Evolutionary conservation across 345 rosid genomes (phyloP).

Genomic region (Psidium guajava): DNA sequence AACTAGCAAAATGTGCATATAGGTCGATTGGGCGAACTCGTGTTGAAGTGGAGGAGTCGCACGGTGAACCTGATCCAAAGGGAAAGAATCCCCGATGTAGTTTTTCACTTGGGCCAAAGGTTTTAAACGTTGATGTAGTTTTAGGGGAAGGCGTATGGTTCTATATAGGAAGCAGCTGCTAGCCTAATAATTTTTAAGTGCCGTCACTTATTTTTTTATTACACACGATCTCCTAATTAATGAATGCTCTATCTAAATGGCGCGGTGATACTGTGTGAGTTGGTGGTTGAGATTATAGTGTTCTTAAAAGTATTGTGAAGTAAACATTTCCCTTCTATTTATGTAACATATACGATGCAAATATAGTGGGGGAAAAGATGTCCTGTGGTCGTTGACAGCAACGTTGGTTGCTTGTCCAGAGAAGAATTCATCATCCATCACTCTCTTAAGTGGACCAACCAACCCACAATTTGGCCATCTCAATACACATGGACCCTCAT

Average conservation of each 20-base stretch:
- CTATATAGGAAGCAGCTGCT: not conserved
- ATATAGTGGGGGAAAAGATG: not conserved
- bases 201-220: too few relatives aligned
- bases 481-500: not conserved
- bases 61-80: not conserved
- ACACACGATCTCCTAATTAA: too few relatives aligned
- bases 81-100: not conserved
- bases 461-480: not conserved
- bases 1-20: not conserved
- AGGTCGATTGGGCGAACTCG: not conserved
- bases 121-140: not conserved
- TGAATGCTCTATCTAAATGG: too few relatives aligned
- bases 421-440: not conserved
- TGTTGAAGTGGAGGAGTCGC: not conserved
- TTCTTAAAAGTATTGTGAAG: too few relatives aligned
- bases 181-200: too few relatives aligned
- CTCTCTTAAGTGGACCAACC: not conserved
- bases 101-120: not conserved
- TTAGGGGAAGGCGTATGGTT: not conserved
- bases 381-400: not conserved
- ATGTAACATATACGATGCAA: not conserved
- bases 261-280: too few relatives aligned
- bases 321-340: too few relatives aligned
- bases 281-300: too few relatives aligned
- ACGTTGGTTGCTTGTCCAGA: not conserved